Evolutionary conservation across 805 yeast genomes (phyloP), one percentile per base, ranked within the genome.

Genomic region (Maudiozyma bulderi): DNA sequence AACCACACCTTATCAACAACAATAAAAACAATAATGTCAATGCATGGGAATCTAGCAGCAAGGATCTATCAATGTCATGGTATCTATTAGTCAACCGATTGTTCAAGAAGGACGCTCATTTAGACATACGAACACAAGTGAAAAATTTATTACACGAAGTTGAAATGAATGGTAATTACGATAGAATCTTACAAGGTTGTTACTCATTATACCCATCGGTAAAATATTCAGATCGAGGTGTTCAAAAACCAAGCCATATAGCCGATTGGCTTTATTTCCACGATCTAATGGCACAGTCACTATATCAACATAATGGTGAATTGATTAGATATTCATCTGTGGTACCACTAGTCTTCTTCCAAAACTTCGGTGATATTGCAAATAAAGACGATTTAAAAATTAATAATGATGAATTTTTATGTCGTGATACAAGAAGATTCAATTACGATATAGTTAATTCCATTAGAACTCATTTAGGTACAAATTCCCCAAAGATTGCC

Each of bases 181-280:
- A 86, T 48, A 83, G 78, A 57, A 78, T 90, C 4, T 62, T 83
- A 6, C 73, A 73, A 50, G 89, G 93, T 1, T 84, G 90, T 59
- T 89, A 87, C 65, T 76, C 82, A 45, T 64, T 72, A 35, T 86
- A 81, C 61, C 78, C 81, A 14, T 75, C 74, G 30, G 73, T 79
- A 50, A 80, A 78, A 32, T 81, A 80, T 58, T 72, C 82, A 41
- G 95, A 86, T 54, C 82, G 78, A 48, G 71, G 80, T 44, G 65
- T 86, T 30, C 54, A 55, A 8, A 82, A 82, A 54, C 84, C 95
- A 0, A 64, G 76, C 11, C 68, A 64, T 29, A 68, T 88, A 8
- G 76, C 85, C 40, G 93, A 86, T 53, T 90, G 95, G 95, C 60
- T 86, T 31, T 75, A 67, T 54, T 86, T 84, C 60, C 77, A 81